Base-by-base conservation (phyloP, 1,139 yeast species). In the Yamadazyma conglobata region DNA sequence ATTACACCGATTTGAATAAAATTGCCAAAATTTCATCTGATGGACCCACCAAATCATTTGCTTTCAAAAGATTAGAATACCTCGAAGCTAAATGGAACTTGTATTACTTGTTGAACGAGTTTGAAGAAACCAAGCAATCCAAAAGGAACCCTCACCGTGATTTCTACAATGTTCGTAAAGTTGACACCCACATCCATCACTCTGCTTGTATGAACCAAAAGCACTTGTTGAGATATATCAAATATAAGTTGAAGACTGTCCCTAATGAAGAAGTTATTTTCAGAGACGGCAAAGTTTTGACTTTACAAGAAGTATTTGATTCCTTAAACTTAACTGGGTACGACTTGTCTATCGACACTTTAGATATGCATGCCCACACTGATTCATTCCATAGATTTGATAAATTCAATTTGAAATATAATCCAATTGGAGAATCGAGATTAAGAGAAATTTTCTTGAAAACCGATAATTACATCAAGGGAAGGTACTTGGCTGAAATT, bases 171-270 rank as follows among this genome's bases (percentile, higher is more conserved):
- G 98, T 93, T 29, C 79, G 98, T 66, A 93, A 93, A 56, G 99
- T 93, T 25, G 99, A 93, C 52, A 93, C 98, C 10, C 99, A 93
- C 68, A 95, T 93, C 50, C 99, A 93, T 57, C 98, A 93, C 57
- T 85, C 96, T 10, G 99, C 99, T 6, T 89, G 96, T 57, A 91
- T 91, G 98, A 93, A 93, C 52, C 98, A 93, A 58, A 93, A 93
- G 59, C 98, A 93, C 60, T 67, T 93, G 50, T 67, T 93, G 44
- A 80, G 98, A 48, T 93, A 86, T 56, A 93, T 93, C 58, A 93
- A 93, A 60, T 86, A 88, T 56, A 91, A 91, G 61, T 58, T 73
- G 62, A 51, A 65, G 45, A 64, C 73, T 1, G 46, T 51, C 24
- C 91, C 95, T 1, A 74, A 86, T 46, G 96, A 91, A 55, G 79